These are phyloP conservation scores for Ambrosiella cleistominuta DNA, from an alignment of 2,329 filamentous ascomycete genomes.

Conservation along the genomic window DNA sequence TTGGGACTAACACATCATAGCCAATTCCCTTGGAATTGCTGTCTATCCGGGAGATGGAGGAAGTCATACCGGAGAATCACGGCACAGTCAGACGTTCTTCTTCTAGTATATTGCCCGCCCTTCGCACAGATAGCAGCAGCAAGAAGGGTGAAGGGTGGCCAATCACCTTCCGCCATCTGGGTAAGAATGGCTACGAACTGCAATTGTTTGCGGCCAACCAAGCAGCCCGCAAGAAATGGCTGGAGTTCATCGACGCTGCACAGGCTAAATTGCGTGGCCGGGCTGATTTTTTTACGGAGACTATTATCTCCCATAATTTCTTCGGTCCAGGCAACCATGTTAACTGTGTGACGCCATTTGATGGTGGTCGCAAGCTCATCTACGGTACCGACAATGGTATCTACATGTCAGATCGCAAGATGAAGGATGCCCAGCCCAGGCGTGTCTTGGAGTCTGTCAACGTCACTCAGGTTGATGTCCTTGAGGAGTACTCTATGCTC, in stretches of 20 bases:
- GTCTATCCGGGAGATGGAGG: conserved; percentile 92
- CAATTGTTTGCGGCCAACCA: conserved; percentile 77
- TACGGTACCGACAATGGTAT: conserved; percentile 91
- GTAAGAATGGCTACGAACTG: conserved; percentile 85
- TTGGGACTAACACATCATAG: conserved; percentile 21
- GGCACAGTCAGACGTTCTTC: conserved; percentile 75
- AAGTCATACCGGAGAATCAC: conserved; percentile 58
- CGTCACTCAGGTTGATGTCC: conserved; percentile 87
- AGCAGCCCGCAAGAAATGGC: conserved; percentile 84
- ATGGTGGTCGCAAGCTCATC: conserved; percentile 86
- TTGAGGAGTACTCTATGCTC: conserved; percentile 86
- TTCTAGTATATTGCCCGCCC: conserved; percentile 55
- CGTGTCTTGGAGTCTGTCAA: conserved; percentile 71
- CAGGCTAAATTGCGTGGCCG: conserved; percentile 75
- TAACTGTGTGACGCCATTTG: conserved; percentile 85
- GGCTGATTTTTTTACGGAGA: conserved; percentile 77
- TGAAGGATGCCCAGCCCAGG: conserved; percentile 63
- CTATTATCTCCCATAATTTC: conserved; percentile 39
- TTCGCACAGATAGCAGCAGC: conserved; percentile 29
- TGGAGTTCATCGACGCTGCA: conserved; percentile 83
- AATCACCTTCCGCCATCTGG: conserved; percentile 89
- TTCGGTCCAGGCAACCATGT: conserved; percentile 58
- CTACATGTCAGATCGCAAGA: conserved; percentile 78
- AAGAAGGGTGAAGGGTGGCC: conserved; percentile 64
- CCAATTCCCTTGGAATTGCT: conserved; percentile 89